Evolutionary conservation across 75 land plant species (phyloP), one percentile per base, ranked within the genome.

Genomic region (Pinus albicaulis): DNA sequence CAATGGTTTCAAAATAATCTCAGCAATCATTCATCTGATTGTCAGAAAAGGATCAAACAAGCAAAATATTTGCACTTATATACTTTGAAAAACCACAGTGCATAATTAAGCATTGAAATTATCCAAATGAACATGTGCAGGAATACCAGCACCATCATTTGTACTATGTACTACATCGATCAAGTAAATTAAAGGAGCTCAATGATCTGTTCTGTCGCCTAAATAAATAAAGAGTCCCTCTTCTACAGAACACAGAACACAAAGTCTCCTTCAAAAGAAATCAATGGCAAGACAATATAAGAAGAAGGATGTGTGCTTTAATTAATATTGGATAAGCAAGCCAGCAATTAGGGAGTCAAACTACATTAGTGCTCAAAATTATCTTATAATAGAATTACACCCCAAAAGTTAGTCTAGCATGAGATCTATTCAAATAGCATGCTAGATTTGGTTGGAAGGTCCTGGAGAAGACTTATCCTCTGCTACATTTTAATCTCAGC

Each of bases 331-430:
- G 48, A 66, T 7, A 66, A 66, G 34, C 70, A 66, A n/a, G 48
- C 8, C 7, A 66, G 38, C 38, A 66, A 38, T 36, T 38, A 36
- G 38, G 44, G 8, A 66, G 20, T 17, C 11, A 36, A 34, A 38
- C 38, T 7, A 66, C 17, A n/a, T 22, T 7, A 66, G 69, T 31
- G 4, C 17, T 64, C 5, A 36, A 34, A 66, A 66, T 34, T 66
- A 66, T 36, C 48, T 66, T 66, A 65, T 15, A 10, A 65, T 44
- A 38, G 70, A 66, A 44, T 66, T 66, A 48, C 52, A 48, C 52
- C 52, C 52, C 52, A 48, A 48, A 48, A 48, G 8, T 48, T 10
- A 48, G 52, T 10, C 52, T 48, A 8, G 52, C 11, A 48, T 48
- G 52, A 8, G 52, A 48, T 48, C 52, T 48, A 48, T 48, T 48